A percentile compares a stretch with the other conserved stretches of the same genome.
These are phyloP conservation scores for Saccharomyces uvarum DNA, from an alignment of 1,139 yeast genomes.

Conservation along the genomic window DNA sequence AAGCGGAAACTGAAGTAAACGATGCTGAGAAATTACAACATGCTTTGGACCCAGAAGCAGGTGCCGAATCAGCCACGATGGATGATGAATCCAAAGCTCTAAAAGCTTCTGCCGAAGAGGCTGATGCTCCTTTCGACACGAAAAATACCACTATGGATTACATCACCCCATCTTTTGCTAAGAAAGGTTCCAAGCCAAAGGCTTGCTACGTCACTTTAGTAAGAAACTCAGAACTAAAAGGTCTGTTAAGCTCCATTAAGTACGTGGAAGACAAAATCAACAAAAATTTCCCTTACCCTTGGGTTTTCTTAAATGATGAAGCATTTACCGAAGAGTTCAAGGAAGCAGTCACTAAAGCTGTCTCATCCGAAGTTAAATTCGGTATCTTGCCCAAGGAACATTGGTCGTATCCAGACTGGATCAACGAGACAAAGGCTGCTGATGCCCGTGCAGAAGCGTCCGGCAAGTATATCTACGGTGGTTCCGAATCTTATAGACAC, in stretches of 20 bases:
- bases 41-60: not conserved
- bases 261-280: conserved; percentile 62
- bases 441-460: conserved; percentile 44
- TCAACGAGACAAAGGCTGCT: conserved; percentile 54
- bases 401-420: conserved; percentile 54
- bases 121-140: conserved; percentile 1
- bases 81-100: conserved; percentile 2
- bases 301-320: conserved; percentile 68
- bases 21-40: not conserved
- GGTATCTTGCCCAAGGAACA: conserved; percentile 47
- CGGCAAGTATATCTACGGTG: conserved; percentile 46
- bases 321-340: conserved; percentile 56
- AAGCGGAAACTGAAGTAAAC: not conserved
- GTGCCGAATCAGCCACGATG: not conserved
- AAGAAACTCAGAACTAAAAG: conserved; percentile 55
- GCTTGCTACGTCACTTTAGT: conserved; percentile 70
- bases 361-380: conserved; percentile 49
- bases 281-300: conserved; percentile 63
- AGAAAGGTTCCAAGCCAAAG: conserved; percentile 34
- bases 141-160: conserved; percentile 7
- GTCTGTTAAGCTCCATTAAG: conserved; percentile 43
- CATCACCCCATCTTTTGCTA: conserved; percentile 10
- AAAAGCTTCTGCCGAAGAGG: conserved; percentile 6
- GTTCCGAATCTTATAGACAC: conserved; percentile 60
- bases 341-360: conserved; percentile 34